Conservation (phyloP, 1,284 basidiomycete genomes). For the Trichosporon asahii region DNA sequence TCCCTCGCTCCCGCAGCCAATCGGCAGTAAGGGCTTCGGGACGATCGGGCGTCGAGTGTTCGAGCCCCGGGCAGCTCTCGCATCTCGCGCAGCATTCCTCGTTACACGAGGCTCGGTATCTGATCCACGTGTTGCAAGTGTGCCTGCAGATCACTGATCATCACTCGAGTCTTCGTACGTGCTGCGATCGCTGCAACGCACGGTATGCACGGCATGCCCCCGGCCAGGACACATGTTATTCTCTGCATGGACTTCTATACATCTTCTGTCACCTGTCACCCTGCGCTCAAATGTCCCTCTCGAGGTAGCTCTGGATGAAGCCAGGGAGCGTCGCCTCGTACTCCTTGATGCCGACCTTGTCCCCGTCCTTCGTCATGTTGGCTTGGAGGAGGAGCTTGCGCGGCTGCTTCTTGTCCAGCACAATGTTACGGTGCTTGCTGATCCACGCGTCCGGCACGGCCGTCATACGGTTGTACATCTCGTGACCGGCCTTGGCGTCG, state of each 20-base stretch:
- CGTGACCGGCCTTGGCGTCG: constrained; percentile 18
- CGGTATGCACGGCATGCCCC: background rate
- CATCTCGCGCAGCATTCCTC: background rate
- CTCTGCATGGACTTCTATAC: background rate
- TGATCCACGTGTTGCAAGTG: background rate
- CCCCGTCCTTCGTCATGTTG: constrained; percentile 21
- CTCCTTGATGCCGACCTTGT: constrained; percentile 22
- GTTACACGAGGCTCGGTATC: background rate
- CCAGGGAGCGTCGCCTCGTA: constrained; percentile 20
- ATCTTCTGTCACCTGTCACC: background rate
- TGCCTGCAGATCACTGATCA: background rate
- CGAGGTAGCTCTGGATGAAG: constrained; percentile 22
- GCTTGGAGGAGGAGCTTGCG: constrained; percentile 27
- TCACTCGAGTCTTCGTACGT: too few relatives aligned
- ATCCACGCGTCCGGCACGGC: constrained; percentile 20
- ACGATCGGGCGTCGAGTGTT: background rate
- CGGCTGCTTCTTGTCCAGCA: constrained; percentile 21
- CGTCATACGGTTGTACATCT: constrained; percentile 19
- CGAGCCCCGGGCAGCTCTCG: background rate
- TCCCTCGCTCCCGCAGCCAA: background rate
- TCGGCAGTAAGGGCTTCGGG: background rate
- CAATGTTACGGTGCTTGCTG: constrained; percentile 18
- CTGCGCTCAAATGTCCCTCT: constrained; percentile 16
- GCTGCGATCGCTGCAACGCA: too few relatives aligned
- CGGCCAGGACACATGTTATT: background rate